Base-by-base conservation (phyloP, 1,139 yeast species). In the Geotrichum candidum region DNA sequence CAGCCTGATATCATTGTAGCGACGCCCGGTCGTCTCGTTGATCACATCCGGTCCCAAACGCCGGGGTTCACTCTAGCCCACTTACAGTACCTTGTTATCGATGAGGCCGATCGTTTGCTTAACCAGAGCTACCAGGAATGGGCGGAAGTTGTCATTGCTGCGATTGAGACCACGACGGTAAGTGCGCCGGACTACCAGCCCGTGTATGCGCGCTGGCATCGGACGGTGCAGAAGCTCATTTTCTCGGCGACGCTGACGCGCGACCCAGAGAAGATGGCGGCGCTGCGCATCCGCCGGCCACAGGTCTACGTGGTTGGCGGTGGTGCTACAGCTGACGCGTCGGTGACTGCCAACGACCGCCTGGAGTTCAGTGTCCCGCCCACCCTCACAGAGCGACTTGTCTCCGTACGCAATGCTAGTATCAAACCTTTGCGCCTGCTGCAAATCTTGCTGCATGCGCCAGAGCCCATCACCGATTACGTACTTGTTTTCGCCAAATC, bases 21-120 rank as follows among this genome's bases (percentile, higher is more conserved):
- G 5, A 90, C 99, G 0, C 99, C 99, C 0, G 99, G 99, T 65
- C 82, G 99, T 72, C 77, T 94, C 55, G 97, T 94, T 15, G 99
- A 95, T 67, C 99, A 94, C 74, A 73, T 92, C 54, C 75, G 77
- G 50, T 71, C 72, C 45, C 73, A 73, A 7, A 72, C 73, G 3
- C 64, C 64, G 10, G 68, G 66, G n/a, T 66, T 76, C 56, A 64
- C 68, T 9, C 73, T 90, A 62, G 73, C 76, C 27, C 77, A 81
- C 63, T 77, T 94, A 64, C 80, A 84, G 66, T 90, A 82, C 73
- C 77, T 95, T 68, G 89, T 94, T 2, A 83, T 94, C 53, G 99
- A 94, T 76, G 99, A 94, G 75, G 99, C 98, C 1, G 99, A 94
- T 77, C 80, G 97, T 64, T 78, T 94, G 62, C 80, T 94, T 66